phyloP scores from a whole-genome alignment of 441 rosid species.

The Gossypium laxum region DNA sequence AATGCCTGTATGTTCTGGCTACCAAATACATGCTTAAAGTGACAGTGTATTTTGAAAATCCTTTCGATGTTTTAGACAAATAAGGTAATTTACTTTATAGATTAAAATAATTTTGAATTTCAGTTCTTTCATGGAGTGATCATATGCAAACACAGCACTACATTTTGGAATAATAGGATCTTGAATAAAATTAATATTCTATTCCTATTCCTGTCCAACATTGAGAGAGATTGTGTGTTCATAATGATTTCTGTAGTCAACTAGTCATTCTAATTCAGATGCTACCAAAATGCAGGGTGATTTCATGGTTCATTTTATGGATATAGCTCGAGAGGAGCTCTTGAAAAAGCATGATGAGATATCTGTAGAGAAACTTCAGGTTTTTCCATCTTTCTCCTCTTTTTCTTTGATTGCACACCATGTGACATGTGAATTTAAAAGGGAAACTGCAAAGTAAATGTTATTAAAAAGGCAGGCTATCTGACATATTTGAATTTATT shows the following conservation, averaged over 20 bases:
- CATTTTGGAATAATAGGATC: neutral
- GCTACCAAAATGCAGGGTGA: conserved; percentile 55
- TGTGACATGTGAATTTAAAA: neutral
- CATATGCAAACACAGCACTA: neutral
- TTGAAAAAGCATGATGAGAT: conserved; percentile 68
- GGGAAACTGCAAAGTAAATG: neutral
- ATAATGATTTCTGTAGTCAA: conserved; percentile 3
- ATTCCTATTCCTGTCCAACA: neutral
- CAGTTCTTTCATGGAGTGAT: neutral
- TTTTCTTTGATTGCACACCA: conserved; percentile 1
- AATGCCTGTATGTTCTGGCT: neutral
- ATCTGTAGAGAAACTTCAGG: conserved; percentile 90
- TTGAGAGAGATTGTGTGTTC: neutral
- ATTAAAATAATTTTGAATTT: neutral
- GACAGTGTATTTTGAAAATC: neutral
- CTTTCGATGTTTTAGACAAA: neutral
- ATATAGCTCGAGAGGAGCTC: conserved; percentile 90
- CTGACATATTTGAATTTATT: conserved; percentile 16
- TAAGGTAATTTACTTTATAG: neutral
- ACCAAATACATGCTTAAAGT: too few relatives aligned
- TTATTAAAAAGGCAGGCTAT: neutral
- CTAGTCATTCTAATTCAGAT: conserved; percentile 12
- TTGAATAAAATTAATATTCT: neutral
- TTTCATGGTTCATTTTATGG: conserved; percentile 95
- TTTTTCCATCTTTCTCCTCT: conserved; percentile 15